A percentile compares a stretch with the other conserved stretches of the same genome.
Evolutionary conservation across 192 early-diverging fungal species (phyloP).

Genomic region (Coemansia erecta): DNA sequence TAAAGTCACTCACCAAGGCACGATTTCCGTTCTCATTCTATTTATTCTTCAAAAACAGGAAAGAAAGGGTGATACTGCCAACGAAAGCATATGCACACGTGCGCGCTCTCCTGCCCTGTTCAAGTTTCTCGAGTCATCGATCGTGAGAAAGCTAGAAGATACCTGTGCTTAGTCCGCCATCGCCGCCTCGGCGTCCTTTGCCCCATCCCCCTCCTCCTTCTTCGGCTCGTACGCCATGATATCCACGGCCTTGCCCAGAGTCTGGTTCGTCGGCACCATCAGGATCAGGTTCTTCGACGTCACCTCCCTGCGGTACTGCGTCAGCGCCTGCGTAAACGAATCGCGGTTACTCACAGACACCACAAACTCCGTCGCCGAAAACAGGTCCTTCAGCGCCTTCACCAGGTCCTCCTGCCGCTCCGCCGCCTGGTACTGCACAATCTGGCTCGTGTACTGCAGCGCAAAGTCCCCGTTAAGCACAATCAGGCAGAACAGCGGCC

Average conservation of each 20-base stretch:
- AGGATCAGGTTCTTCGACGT: constrained; percentile 45
- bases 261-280: constrained; percentile 53
- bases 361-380: constrained; percentile 38
- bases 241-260: constrained; percentile 41
- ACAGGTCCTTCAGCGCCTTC: constrained; percentile 38
- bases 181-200: constrained; percentile 16
- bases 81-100: too few relatives aligned
- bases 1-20: too few relatives aligned
- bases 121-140: too few relatives aligned
- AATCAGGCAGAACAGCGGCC: constrained; percentile 77
- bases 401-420: constrained; percentile 48
- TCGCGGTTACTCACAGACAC: constrained; percentile 38
- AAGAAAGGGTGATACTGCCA: neutral
- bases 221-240: constrained; percentile 14
- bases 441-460: constrained; percentile 41
- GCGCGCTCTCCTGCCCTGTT: too few relatives aligned
- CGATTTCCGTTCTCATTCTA: too few relatives aligned
- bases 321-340: constrained; percentile 40
- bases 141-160: neutral
- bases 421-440: constrained; percentile 48
- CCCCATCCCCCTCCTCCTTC: neutral
- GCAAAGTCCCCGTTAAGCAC: constrained; percentile 67
- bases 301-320: constrained; percentile 42
- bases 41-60: neutral
- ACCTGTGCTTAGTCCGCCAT: constrained; percentile 33